Percentiles rank a stretch among this genome's conserved stretches.
Conservation (phyloP, 2,329 filamentous ascomycete species). For the Trichoderma sp. region DNA sequence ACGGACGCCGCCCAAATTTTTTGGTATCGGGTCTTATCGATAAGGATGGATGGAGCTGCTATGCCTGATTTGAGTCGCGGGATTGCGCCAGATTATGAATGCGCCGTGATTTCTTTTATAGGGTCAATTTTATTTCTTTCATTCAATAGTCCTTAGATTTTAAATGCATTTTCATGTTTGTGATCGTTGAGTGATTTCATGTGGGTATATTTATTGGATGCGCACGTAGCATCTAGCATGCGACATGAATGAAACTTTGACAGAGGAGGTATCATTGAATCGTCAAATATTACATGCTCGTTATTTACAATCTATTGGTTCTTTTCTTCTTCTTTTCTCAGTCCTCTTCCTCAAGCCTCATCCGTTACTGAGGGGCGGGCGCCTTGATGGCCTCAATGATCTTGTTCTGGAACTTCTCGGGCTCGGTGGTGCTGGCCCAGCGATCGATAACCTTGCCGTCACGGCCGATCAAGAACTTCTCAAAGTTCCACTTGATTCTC, state of each 20-base stretch:
- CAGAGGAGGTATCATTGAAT: neutral
- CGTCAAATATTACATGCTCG: neutral
- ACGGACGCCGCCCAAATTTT: constrained; percentile 34
- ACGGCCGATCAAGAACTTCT: constrained; percentile 89
- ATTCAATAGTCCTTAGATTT: no score
- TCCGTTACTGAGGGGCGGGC: constrained; percentile 11
- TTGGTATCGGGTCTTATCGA: constrained; percentile 37
- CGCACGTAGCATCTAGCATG: neutral
- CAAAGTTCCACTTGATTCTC: constrained; percentile 98
- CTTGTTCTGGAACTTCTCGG: constrained; percentile 72
- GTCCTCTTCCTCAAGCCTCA: neutral
- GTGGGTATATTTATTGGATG: neutral
- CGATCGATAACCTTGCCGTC: constrained; percentile 84
- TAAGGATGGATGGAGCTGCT: constrained; percentile 29
- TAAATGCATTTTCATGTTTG: no score
- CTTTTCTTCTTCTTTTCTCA: neutral
- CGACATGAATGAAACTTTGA: neutral
- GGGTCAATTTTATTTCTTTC: no score
- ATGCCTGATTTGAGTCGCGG: neutral
- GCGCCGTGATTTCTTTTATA: neutral
- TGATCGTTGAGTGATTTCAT: neutral
- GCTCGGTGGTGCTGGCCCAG: constrained; percentile 88
- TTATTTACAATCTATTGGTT: constrained; percentile 6
- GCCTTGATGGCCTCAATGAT: constrained; percentile 75
- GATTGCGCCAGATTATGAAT: neutral